Percentiles rank a stretch among this genome's conserved stretches.
Evolutionary conservation across 495 filamentous ascomycete species (phyloP).

Genomic region (Penicillium ucsense): DNA sequence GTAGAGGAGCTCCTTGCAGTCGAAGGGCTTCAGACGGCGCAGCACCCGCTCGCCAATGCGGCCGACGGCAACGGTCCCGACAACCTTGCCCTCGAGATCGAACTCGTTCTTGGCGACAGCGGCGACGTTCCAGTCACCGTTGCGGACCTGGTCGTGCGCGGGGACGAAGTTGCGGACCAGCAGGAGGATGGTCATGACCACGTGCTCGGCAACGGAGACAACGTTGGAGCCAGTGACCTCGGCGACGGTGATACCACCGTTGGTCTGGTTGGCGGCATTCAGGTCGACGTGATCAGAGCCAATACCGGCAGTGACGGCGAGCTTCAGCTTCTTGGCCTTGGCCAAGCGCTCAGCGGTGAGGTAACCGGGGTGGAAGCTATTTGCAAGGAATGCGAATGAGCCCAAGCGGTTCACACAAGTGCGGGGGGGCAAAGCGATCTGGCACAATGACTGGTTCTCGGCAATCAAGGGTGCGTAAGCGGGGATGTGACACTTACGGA

Average conservation of each 20-base stretch:
- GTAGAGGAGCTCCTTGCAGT: constrained; percentile 99
- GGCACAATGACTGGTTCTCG: background rate
- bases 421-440: no score
- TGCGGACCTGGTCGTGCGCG: constrained; percentile 84
- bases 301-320: constrained; percentile 93
- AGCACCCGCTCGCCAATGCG: constrained; percentile 98
- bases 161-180: constrained; percentile 98
- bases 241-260: constrained; percentile 92
- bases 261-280: constrained; percentile 94
- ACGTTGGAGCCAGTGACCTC: constrained; percentile 95
- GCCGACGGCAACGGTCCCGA: constrained; percentile 94
- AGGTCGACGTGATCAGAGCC: constrained; percentile 98
- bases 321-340: constrained; percentile 97
- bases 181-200: constrained; percentile 95
- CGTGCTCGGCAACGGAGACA: constrained; percentile 86
- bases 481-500: constrained; percentile 51
- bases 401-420: no score
- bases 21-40: constrained; percentile 87
- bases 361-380: constrained; percentile 96
- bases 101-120: constrained; percentile 95
- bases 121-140: constrained; percentile 91
- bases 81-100: constrained; percentile 94
- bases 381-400: no score
- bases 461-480: background rate
- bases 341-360: constrained; percentile 91